phyloP scores from a whole-genome alignment of 805 yeast genomes.

The Debaryomyces tyrocola region DNA sequence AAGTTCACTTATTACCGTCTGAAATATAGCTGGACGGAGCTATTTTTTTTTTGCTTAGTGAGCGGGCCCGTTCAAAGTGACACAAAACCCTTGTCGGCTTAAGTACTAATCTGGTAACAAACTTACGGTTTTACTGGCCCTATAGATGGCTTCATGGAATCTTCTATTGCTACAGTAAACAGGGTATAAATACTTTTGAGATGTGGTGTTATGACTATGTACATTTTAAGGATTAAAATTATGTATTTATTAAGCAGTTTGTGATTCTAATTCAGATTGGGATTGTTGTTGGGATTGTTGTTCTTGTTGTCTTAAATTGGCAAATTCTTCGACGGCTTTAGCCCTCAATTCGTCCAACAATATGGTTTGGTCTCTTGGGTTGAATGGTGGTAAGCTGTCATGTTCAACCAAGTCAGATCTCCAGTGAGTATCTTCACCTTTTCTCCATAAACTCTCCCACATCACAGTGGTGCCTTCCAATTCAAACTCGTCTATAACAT shows the following conservation, averaged over 20 bases:
- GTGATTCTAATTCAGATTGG: not conserved
- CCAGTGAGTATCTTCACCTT: conserved; percentile 82
- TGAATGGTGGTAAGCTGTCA: conserved; percentile 53
- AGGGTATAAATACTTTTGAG: not conserved
- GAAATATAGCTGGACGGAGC: not conserved
- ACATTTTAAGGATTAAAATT: not conserved
- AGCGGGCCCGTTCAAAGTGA: not conserved
- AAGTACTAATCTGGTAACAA: not conserved
- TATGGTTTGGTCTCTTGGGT: conserved; percentile 67
- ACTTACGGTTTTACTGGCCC: no score
- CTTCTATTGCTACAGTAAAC: no score
- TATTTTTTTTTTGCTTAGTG: not conserved
- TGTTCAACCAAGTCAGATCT: conserved; percentile 56
- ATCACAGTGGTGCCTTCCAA: conserved; percentile 50
- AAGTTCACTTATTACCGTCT: no score
- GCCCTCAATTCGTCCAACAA: conserved; percentile 60
- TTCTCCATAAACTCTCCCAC: conserved; percentile 90
- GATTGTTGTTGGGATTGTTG: not conserved
- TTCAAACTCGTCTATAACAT: conserved; percentile 64
- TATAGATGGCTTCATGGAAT: no score
- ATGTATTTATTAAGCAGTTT: not conserved
- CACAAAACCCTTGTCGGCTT: not conserved
- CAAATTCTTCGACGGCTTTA: conserved; percentile 36
- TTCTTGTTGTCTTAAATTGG: conserved; percentile 16
- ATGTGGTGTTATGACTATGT: not conserved